Conservation (phyloP, 805 yeast genomes). For the Teunomyces atbi region DNA sequence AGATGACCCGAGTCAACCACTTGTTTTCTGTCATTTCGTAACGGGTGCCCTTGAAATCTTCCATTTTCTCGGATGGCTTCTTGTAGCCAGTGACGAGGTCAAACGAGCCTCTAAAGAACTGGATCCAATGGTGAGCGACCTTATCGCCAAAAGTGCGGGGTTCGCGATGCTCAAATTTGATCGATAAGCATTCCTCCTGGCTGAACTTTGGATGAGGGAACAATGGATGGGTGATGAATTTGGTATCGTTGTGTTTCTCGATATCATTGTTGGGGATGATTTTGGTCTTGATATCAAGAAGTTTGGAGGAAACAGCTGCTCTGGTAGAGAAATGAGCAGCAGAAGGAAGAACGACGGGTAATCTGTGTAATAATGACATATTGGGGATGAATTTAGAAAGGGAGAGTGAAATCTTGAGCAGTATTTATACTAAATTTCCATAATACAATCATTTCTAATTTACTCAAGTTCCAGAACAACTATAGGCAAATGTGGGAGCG, state of each 20-base stretch:
- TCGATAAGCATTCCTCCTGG: constrained; percentile 30
- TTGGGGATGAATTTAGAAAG: background rate
- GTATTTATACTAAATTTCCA: background rate
- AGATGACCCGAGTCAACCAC: constrained; percentile 63
- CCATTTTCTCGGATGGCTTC: constrained; percentile 42
- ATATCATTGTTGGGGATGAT: constrained; percentile 19
- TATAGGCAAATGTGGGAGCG: no score
- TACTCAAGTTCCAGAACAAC: no score
- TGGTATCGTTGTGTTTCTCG: constrained; percentile 27
- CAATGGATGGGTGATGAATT: constrained; percentile 39
- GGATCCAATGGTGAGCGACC: constrained; percentile 49
- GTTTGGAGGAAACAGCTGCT: constrained; percentile 1
- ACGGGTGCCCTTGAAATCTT: constrained; percentile 36
- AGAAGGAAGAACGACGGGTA: background rate
- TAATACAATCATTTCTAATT: no score
- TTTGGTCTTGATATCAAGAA: constrained; percentile 26
- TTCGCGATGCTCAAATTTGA: constrained; percentile 51
- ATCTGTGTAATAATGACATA: background rate
- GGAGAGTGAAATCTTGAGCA: background rate
- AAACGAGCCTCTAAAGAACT: constrained; percentile 47
- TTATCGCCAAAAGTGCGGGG: constrained; percentile 50
- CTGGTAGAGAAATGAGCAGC: background rate
- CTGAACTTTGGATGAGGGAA: constrained; percentile 37
- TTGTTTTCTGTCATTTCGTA: constrained; percentile 58
- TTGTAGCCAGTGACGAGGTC: constrained; percentile 65